A percentile compares a stretch with the other conserved stretches of the same genome.
Conservation (phyloP, 192 early-diverging fungal genomes). For the Mortierella claussenii region DNA sequence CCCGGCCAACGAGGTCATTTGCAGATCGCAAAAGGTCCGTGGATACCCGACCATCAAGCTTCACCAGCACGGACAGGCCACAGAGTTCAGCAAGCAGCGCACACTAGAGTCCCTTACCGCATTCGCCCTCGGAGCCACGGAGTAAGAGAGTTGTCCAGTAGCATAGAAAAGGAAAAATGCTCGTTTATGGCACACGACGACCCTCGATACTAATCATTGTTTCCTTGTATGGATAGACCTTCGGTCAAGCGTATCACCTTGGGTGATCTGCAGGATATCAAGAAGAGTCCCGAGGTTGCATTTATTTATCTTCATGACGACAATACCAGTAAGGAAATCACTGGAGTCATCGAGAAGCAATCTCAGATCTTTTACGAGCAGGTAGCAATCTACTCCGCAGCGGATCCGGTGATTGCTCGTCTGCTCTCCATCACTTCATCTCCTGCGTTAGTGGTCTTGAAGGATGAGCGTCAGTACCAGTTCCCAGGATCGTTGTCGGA, state of each 20-base stretch:
- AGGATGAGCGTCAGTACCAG: conserved; percentile 62
- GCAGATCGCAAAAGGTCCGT: conserved; percentile 70
- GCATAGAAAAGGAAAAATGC: conserved; percentile 14
- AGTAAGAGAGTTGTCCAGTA: conserved; percentile 25
- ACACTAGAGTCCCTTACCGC: conserved; percentile 14
- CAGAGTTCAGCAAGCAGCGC: conserved; percentile 9
- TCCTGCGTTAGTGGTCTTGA: conserved; percentile 68
- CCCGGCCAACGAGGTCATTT: conserved; percentile 68
- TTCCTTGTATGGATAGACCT: conserved; percentile 3
- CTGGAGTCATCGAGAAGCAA: conserved; percentile 20
- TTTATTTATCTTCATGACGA: conserved; percentile 68
- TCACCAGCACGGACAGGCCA: conserved; percentile 53
- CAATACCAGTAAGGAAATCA: conserved; percentile 53
- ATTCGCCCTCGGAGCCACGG: conserved; percentile 39
- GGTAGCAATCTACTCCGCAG: conserved; percentile 50
- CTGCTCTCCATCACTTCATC: conserved; percentile 31
- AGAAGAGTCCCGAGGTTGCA: conserved; percentile 55
- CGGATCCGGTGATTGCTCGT: conserved; percentile 30
- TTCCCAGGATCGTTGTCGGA: conserved; percentile 39
- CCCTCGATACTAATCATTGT: neutral
- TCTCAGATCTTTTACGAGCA: conserved; percentile 40
- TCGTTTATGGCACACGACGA: too few relatives aligned
- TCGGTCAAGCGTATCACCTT: conserved; percentile 41
- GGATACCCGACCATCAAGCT: conserved; percentile 92
- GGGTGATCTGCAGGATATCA: conserved; percentile 54